Conservation (phyloP, 73 alveolate genomes). For the Paramecium sexaurelia region DNA sequence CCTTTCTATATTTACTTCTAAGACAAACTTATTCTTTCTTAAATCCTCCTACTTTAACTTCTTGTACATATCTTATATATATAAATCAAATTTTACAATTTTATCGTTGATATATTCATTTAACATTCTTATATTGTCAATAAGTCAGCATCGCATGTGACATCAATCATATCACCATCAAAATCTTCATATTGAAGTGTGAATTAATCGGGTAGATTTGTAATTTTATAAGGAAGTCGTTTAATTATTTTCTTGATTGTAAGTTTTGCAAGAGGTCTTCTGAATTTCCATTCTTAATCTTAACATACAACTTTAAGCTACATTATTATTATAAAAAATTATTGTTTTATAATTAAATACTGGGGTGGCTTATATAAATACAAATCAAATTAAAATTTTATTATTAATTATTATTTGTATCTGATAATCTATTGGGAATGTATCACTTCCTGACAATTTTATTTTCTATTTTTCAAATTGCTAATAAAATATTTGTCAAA, state of each 20-base stretch:
- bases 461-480: background rate
- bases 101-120: too few species aligned
- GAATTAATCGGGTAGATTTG: background rate
- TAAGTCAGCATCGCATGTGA: conserved; percentile 50
- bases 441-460: conserved; percentile 12
- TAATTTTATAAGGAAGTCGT: background rate
- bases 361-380: background rate
- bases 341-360: background rate
- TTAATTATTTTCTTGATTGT: background rate
- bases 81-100: background rate
- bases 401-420: background rate
- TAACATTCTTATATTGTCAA: background rate
- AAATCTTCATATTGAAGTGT: conserved; percentile 3
- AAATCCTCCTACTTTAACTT: background rate
- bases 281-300: conserved; percentile 1
- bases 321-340: background rate
- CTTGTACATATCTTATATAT: conserved; percentile 30
- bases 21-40: background rate
- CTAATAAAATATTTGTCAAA: background rate
- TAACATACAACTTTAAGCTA: background rate
- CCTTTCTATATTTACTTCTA: background rate
- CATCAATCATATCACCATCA: conserved; percentile 58
- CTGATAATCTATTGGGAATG: conserved; percentile 28
- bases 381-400: background rate
- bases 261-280: background rate